These are phyloP conservation scores for Geosmithia putterillii DNA, from an alignment of 2,329 filamentous ascomycete genomes.

Conservation along the genomic window DNA sequence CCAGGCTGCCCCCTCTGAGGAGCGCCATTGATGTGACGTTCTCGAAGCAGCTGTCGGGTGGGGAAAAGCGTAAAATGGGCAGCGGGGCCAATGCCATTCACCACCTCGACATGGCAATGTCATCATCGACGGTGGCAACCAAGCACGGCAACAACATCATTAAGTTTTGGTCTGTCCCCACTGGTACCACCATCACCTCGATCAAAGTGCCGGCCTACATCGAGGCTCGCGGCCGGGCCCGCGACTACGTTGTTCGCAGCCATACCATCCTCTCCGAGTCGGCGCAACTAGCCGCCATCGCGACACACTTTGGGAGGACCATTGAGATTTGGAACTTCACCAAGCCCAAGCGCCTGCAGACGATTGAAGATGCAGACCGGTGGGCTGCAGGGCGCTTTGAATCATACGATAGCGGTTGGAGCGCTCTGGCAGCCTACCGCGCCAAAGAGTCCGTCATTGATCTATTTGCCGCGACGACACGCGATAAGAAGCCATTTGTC, in stretches of 20 bases:
- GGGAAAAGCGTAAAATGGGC: constrained; percentile 12
- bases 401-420: constrained; percentile 17
- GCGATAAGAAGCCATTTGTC: constrained; percentile 22
- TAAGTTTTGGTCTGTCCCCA: constrained; percentile 78
- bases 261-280: constrained; percentile 27
- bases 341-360: constrained; percentile 22
- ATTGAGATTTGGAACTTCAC: constrained; percentile 27
- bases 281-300: constrained; percentile 21
- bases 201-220: constrained; percentile 27
- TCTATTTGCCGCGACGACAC: constrained; percentile 15
- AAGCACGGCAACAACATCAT: constrained; percentile 55
- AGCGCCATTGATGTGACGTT: constrained; percentile 6
- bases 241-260: constrained; percentile 29
- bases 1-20: neutral
- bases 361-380: constrained; percentile 21
- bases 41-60: constrained; percentile 10
- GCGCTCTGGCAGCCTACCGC: constrained; percentile 21
- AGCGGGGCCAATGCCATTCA: constrained; percentile 17
- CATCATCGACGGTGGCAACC: constrained; percentile 19
- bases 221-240: constrained; percentile 21
- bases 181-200: constrained; percentile 56
- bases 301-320: constrained; percentile 23
- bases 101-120: constrained; percentile 21
- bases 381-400: constrained; percentile 23
- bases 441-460: constrained; percentile 17